Conservation (phyloP, 106 monocot species). For the Platanthera guangdongensis region DNA sequence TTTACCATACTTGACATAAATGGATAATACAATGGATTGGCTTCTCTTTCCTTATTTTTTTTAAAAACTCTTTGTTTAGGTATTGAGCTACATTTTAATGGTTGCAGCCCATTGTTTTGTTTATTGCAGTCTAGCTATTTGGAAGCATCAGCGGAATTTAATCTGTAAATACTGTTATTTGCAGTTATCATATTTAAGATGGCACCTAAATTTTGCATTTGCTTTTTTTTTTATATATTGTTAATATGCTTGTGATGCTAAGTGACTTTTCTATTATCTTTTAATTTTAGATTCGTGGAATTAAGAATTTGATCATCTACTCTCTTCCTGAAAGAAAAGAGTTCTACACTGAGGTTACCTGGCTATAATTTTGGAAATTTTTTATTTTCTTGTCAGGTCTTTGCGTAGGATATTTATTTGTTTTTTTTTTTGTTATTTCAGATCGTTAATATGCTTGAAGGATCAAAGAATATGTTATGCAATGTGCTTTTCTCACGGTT, state of each 20-base stretch:
- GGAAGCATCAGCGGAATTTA: too few relatives aligned
- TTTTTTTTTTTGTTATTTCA: conserved; percentile 16
- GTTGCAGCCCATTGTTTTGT: background rate
- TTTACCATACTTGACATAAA: too few relatives aligned
- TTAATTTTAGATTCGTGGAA: conserved; percentile 74
- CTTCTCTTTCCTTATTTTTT: too few relatives aligned
- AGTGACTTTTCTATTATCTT: background rate
- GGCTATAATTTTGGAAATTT: background rate
- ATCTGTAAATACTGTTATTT: too few relatives aligned
- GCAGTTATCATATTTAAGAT: too few relatives aligned
- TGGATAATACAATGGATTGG: too few relatives aligned
- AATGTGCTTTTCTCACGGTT: conserved; percentile 51
- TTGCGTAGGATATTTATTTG: background rate
- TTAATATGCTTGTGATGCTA: background rate
- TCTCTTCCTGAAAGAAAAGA: conserved; percentile 91
- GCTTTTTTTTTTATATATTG: background rate
- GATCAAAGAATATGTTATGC: conserved; percentile 37
- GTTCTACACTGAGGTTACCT: conserved; percentile 77
- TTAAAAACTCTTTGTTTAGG: too few relatives aligned
- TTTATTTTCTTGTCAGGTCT: background rate
- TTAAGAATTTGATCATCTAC: conserved; percentile 64
- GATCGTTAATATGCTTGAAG: conserved; percentile 63
- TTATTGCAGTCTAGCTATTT: too few relatives aligned
- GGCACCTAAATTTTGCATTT: too few relatives aligned
- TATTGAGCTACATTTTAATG: background rate